Conservation (phyloP, 306 rosid species). For the Ziziphus jujuba region DNA sequence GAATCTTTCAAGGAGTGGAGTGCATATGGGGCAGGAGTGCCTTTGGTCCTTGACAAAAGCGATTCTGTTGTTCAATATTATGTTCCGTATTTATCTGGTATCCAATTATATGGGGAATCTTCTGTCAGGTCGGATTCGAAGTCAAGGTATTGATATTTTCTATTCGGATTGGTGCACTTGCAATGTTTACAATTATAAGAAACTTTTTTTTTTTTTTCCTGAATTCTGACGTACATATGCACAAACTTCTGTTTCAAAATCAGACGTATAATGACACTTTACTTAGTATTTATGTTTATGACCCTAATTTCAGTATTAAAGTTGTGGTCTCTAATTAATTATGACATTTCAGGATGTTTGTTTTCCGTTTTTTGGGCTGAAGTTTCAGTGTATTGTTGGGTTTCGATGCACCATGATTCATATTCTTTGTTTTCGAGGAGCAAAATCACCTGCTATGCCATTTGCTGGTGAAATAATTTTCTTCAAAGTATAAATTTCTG, state of each 20-base stretch:
- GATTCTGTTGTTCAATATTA: conserved; percentile 81
- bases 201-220: too few species aligned
- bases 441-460: neutral
- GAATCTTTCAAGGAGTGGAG: conserved; percentile 94
- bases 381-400: neutral
- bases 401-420: neutral
- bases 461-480: neutral
- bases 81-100: conserved; percentile 90
- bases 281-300: neutral
- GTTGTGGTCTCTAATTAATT: too few species aligned
- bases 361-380: too few species aligned
- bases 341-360: too few species aligned
- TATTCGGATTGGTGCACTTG: neutral
- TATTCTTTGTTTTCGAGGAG: neutral
- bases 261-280: neutral
- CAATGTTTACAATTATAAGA: neutral
- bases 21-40: conserved; percentile 93
- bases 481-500: neutral
- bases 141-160: conserved; percentile 51
- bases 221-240: neutral
- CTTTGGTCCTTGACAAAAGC: conserved; percentile 62
- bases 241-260: neutral
- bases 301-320: neutral
- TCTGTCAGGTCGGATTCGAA: conserved; percentile 42
- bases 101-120: conserved; percentile 71